Evolutionary conservation across 345 rosid genomes (phyloP), one percentile per base, ranked within the genome.

Genomic region (Brassica carinata): DNA sequence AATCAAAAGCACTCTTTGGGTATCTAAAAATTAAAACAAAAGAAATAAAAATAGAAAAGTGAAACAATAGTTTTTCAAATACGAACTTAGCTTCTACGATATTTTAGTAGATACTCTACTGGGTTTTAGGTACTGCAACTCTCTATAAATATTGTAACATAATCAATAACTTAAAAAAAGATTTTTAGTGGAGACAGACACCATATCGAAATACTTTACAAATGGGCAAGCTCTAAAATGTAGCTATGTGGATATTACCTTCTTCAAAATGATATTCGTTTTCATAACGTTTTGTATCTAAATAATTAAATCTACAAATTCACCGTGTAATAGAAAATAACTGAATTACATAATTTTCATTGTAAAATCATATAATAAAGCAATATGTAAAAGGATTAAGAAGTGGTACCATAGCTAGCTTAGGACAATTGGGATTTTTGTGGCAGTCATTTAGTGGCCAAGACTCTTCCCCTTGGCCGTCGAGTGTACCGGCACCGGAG

Each of bases 381-480:
- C 43, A 36, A 36, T 36, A 36, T 36, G 9, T 36, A 36, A 36
- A 36, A 36, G 43, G 43, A 36, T 36, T 36, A 36, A 7, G 43
- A 36, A 36, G 43, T 36, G 9, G 43, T 36, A 36, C 43, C 43
- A 36, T 36, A 36, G 43, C 43, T 36, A 36, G 43, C 43, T 36
- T 36, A 36, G 43, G 43, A 36, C 43, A 36, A 36, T 36, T 36
- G 43, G 43, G 43, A 7, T 36, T 36, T 36, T 36, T 36, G 43
- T 36, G 43, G 43, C 43, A 36, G 43, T 36, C 43, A 36, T 36
- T 36, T 36, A 48, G 57, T 15, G 76, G 71, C 81, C 81, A 78
- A 64, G 81, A 71, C 1, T 71, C 53, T 8, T 64, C 9, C 0
- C 81, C 76, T 71, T 71, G 81, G n/a, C n/a, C n/a, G n/a, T n/a